Evolutionary conservation across 2,329 filamentous ascomycete species (phyloP).

Genomic region (Colletotrichum acutatum): DNA sequence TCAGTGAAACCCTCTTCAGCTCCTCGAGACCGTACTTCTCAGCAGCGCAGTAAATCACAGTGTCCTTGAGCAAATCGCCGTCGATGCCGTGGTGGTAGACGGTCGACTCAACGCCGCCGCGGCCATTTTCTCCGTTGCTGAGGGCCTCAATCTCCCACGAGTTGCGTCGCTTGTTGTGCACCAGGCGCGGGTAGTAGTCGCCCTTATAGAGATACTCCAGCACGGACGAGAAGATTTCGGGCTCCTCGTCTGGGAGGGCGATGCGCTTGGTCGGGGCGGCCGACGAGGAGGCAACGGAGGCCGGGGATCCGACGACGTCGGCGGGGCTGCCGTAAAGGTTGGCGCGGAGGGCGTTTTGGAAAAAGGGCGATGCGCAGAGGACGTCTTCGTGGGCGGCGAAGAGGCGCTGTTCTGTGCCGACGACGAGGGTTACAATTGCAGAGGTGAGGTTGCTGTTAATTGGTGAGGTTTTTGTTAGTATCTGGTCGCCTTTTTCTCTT

Average conservation of each 20-base stretch:
- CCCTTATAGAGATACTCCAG: conserved; percentile 95
- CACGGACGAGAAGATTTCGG: conserved; percentile 89
- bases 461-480: conserved; percentile 26
- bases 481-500: neutral
- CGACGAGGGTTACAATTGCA: conserved; percentile 81
- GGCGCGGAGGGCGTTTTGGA: conserved; percentile 71
- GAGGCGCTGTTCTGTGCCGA: conserved; percentile 84
- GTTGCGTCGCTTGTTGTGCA: conserved; percentile 84
- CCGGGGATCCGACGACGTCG: conserved; percentile 44
- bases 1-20: conserved; percentile 84
- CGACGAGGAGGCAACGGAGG: neutral
- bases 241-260: conserved; percentile 84
- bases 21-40: conserved; percentile 86
- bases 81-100: conserved; percentile 75
- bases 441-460: conserved; percentile 65
- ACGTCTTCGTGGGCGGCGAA: conserved; percentile 94
- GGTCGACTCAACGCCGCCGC: conserved; percentile 68
- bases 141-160: conserved; percentile 83
- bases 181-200: conserved; percentile 86
- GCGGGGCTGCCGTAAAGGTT: conserved; percentile 68
- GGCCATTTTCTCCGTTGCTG: conserved; percentile 53
- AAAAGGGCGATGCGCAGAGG: conserved; percentile 82
- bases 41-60: conserved; percentile 89
- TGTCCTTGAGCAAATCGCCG: conserved; percentile 83
- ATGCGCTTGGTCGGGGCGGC: conserved; percentile 68